Base-by-base conservation (phyloP, 164 flowering plant species). In the Liquidambar formosana region DNA sequence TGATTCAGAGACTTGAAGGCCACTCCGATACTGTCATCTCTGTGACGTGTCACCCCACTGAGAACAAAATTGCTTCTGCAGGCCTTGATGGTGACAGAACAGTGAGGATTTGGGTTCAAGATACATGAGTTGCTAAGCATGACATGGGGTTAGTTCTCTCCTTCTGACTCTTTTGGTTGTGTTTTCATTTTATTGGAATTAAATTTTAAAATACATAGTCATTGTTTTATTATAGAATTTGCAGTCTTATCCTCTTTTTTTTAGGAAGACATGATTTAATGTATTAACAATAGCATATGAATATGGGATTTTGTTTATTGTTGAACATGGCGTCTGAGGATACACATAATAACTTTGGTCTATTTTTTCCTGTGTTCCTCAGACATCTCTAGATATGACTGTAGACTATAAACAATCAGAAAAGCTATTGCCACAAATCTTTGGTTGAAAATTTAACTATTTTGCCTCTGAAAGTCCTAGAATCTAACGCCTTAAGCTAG, bases 1-100 rank as follows among this genome's bases (percentile, higher is more conserved):
- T 91, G 81, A 21, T 93, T 63, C 98, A 96, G 78, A 93, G 85
- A 73, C 86, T 93, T 27, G 93, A 90, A 77, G 99, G 99, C 64
- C 99, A 93, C 38, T 63, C 86, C 9, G 99, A 93, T 77, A 84
- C 93, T 33, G 96, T 91, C 45, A 80, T 91, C 67, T 91, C 95
- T 64, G 96, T 93, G 1, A 63, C 83, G 18, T 93, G 98, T 78
- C 97, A 93, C 63, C 98, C 99, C 13, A 65, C 70, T 1, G 89
- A 80, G 80, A 90, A 90, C 72, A 89, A 75, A 70, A 93, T 96
- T 76, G 94, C 96, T 41, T 96, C 99, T 12, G 98, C 95, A 0
- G 92, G 90, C 22, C 88, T 93, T 19, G 86, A 85, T 15, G 70
- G 72, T 41, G 96, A 93, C 70, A 82, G 82, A 78, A 87, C 97